These are phyloP conservation scores for Emydomyces testavorans DNA, from an alignment of 2,329 filamentous ascomycete species.

Conservation along the genomic window DNA sequence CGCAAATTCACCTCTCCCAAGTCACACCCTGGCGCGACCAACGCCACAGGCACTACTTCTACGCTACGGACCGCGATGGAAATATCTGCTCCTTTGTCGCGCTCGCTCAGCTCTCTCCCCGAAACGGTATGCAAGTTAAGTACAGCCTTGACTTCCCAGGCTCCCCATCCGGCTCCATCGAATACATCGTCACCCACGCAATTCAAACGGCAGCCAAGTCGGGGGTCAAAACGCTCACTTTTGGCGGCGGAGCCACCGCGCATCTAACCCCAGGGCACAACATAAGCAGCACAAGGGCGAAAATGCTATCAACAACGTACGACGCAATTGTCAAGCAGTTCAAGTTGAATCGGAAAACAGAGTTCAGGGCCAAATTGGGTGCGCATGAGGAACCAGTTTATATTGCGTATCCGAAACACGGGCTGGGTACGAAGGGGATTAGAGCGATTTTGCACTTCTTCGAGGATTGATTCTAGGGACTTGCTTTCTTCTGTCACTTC, in stretches of 20 bases:
- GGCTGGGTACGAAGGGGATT: slow-evolving; percentile 68
- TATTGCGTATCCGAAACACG: slow-evolving; percentile 79
- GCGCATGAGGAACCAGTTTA: slow-evolving; percentile 73
- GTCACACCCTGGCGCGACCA: slow-evolving; percentile 79
- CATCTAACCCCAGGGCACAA: slow-evolving; percentile 70
- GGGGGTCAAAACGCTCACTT: slow-evolving; percentile 61
- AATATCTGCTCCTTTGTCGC: slow-evolving; percentile 67
- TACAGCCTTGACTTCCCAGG: slow-evolving; percentile 90
- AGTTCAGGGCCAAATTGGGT: slow-evolving; percentile 85
- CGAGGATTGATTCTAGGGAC: slow-evolving; percentile 44
- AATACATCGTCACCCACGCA: slow-evolving; percentile 64
- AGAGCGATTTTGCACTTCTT: slow-evolving; percentile 86
- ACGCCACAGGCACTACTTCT: slow-evolving; percentile 75
- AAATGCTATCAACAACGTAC: slow-evolving; percentile 73
- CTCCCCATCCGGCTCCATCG: slow-evolving; percentile 76
- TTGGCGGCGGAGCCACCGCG: slow-evolving; percentile 68
- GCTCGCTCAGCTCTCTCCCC: slow-evolving; percentile 66
- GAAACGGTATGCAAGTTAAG: slow-evolving; percentile 86
- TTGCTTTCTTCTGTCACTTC: background rate
- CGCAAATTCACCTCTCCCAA: slow-evolving; percentile 81
- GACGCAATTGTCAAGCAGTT: slow-evolving; percentile 69
- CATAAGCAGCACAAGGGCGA: slow-evolving; percentile 65
- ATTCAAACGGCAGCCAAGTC: slow-evolving; percentile 49
- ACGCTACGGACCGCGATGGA: slow-evolving; percentile 61
- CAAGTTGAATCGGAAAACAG: slow-evolving; percentile 69